Percentiles rank a stretch among this genome's conserved stretches.
Conservation (phyloP, 1,139 yeast genomes). For the Magnusiomyces tetraspermus region DNA sequence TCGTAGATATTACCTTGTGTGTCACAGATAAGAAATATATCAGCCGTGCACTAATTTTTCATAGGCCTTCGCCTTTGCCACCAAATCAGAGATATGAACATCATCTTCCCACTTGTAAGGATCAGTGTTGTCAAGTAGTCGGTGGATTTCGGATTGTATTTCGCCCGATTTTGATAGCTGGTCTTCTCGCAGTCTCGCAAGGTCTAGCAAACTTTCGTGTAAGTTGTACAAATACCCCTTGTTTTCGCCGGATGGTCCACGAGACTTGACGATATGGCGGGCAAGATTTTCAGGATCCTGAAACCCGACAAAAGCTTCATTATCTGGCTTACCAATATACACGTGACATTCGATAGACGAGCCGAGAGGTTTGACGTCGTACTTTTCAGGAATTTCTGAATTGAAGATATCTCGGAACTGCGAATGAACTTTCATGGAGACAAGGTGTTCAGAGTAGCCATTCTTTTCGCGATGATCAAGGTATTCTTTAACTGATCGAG, state of each 20-base stretch:
- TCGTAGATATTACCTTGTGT: too few relatives aligned
- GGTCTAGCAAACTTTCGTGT: constrained; percentile 38
- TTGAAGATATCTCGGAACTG: not conserved
- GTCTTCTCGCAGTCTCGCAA: not conserved
- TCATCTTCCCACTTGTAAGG: constrained; percentile 27
- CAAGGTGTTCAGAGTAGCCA: constrained; percentile 69
- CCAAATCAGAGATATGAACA: constrained; percentile 32
- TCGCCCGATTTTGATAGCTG: not conserved
- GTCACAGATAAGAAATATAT: too few relatives aligned
- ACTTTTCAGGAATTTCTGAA: constrained; percentile 13
- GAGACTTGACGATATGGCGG: constrained; percentile 41
- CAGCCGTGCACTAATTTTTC: too few relatives aligned
- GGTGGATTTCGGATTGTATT: not conserved
- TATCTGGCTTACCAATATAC: constrained; percentile 75
- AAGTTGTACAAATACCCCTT: constrained; percentile 56
- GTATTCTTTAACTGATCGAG: constrained; percentile 52
- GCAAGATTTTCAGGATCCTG: constrained; percentile 55
- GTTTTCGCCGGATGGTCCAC: constrained; percentile 80
- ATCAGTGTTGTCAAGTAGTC: not conserved
- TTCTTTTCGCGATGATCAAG: constrained; percentile 79
- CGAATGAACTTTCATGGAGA: constrained; percentile 46
- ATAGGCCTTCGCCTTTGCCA: constrained; percentile 17
- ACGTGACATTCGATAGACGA: constrained; percentile 46
- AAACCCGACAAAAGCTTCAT: constrained; percentile 78
- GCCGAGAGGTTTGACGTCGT: constrained; percentile 21